phyloP scores from a whole-genome alignment of 345 rosid species.

The Ailanthus altissimus region DNA sequence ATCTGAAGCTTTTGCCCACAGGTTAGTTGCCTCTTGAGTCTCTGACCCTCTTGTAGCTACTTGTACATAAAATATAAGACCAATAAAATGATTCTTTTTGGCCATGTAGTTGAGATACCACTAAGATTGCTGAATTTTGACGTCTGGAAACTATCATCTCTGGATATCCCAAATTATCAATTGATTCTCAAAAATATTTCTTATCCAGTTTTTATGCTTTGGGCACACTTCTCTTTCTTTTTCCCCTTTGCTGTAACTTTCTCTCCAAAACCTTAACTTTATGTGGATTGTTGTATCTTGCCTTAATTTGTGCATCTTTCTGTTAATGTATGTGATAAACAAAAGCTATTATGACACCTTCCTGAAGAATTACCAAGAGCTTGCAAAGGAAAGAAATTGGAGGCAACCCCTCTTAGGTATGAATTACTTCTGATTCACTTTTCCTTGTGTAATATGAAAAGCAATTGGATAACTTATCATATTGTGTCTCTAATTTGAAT shows the following conservation, averaged over 20 bases:
- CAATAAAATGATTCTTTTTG: neutral
- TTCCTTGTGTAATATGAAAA: neutral
- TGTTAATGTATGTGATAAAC: constrained; percentile 28
- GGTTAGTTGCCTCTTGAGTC: neutral
- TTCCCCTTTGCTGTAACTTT: neutral
- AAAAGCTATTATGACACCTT: constrained; percentile 80
- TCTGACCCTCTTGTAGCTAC: neutral
- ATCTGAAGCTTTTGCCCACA: neutral
- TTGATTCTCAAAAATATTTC: neutral
- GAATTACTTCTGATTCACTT: constrained; percentile 7
- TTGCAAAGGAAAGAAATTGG: constrained; percentile 76
- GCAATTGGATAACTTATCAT: constrained; percentile 1
- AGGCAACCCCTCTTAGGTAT: constrained; percentile 72
- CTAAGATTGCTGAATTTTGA: neutral
- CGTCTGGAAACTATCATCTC: neutral
- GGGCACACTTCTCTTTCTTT: neutral
- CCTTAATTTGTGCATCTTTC: constrained; percentile 15
- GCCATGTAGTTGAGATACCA: neutral
- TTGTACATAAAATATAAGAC: neutral
- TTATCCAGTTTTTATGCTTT: neutral
- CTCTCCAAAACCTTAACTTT: neutral
- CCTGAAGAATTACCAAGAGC: constrained; percentile 68
- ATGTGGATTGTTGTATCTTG: neutral
- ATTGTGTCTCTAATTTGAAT: constrained; percentile 1
- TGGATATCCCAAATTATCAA: neutral